Evolutionary conservation across 2,329 filamentous ascomycete genomes (phyloP).

Genomic region (Aspergillus phoenicis): DNA sequence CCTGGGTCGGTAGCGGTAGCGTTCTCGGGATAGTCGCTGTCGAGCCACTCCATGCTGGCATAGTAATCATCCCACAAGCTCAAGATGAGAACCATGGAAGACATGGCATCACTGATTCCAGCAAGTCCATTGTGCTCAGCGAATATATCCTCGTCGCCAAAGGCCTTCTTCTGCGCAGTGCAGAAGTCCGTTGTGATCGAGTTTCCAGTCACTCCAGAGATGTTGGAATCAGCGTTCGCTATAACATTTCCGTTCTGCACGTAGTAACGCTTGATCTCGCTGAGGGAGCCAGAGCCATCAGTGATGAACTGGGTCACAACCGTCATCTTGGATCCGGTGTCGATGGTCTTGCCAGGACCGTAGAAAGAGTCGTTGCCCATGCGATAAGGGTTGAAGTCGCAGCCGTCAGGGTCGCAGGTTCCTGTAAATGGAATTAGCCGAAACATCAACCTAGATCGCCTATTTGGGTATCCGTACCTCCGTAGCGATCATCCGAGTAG

Average conservation of each 20-base stretch:
- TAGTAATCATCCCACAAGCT: slow-evolving; percentile 65
- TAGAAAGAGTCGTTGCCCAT: slow-evolving; percentile 66
- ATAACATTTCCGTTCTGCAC: slow-evolving; percentile 64
- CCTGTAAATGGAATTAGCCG: slow-evolving; percentile 35
- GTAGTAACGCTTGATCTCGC: slow-evolving; percentile 66
- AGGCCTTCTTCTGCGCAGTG: slow-evolving; percentile 56
- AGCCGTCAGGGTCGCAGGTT: slow-evolving; percentile 69
- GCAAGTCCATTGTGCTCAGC: slow-evolving; percentile 56
- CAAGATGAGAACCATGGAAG: slow-evolving; percentile 64
- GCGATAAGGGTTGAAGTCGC: slow-evolving; percentile 70
- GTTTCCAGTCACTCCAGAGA: slow-evolving; percentile 54
- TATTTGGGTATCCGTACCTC: slow-evolving; percentile 2
- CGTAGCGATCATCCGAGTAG: slow-evolving; percentile 57
- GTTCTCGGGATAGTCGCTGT: slow-evolving; percentile 62
- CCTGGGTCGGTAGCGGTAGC: slow-evolving; percentile 49
- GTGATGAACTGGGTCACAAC: slow-evolving; percentile 70
- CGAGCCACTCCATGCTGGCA: slow-evolving; percentile 73
- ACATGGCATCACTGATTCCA: slow-evolving; percentile 57
- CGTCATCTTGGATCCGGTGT: slow-evolving; percentile 62
- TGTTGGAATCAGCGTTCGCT: slow-evolving; percentile 53
- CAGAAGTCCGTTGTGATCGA: slow-evolving; percentile 62
- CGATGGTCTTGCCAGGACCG: slow-evolving; percentile 59
- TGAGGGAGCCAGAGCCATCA: slow-evolving; percentile 53
- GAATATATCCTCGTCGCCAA: slow-evolving; percentile 59
- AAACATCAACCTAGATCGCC: neutral